Evolutionary conservation across 106 monocot species (phyloP).

Genomic region (Dioscorea alata): DNA sequence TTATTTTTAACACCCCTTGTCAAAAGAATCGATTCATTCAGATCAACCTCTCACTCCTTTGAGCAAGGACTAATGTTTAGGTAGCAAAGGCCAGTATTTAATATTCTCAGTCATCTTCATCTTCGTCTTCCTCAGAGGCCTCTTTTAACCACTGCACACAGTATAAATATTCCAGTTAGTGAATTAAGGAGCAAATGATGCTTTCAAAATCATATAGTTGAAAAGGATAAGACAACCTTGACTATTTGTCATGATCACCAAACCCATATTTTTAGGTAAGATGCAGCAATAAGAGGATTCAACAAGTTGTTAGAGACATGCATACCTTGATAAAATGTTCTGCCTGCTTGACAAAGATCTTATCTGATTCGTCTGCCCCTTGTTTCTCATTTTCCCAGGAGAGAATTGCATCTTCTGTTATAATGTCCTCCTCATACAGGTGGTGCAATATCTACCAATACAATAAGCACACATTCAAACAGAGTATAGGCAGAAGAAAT

Average conservation of each 20-base stretch:
- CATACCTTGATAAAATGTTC: slow-evolving; percentile 72
- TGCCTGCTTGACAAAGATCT: slow-evolving; percentile 70
- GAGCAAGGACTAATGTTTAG: too few relatives aligned
- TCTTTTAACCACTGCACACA: slow-evolving; percentile 31
- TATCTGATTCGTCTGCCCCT: slow-evolving; percentile 88
- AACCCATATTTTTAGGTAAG: too few relatives aligned
- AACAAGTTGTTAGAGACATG: not conserved
- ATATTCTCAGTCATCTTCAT: not conserved
- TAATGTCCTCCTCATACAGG: slow-evolving; percentile 69
- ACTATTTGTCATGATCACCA: too few relatives aligned
- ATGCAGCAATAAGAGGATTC: too few relatives aligned
- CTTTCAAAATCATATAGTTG: not conserved
- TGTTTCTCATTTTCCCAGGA: slow-evolving; percentile 83
- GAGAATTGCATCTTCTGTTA: slow-evolving; percentile 78
- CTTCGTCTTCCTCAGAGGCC: slow-evolving; percentile 27
- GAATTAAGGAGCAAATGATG: not conserved
- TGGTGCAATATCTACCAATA: slow-evolving; percentile 37
- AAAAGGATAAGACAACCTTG: not conserved
- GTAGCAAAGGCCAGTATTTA: too few relatives aligned
- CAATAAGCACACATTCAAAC: too few relatives aligned
- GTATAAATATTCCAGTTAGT: not conserved
- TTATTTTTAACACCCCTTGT: too few relatives aligned
- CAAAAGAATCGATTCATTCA: too few relatives aligned
- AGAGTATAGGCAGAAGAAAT: too few relatives aligned
- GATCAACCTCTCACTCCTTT: too few relatives aligned